phyloP scores from a whole-genome alignment of 768 basidiomycete genomes.

The Mycena alexandri region DNA sequence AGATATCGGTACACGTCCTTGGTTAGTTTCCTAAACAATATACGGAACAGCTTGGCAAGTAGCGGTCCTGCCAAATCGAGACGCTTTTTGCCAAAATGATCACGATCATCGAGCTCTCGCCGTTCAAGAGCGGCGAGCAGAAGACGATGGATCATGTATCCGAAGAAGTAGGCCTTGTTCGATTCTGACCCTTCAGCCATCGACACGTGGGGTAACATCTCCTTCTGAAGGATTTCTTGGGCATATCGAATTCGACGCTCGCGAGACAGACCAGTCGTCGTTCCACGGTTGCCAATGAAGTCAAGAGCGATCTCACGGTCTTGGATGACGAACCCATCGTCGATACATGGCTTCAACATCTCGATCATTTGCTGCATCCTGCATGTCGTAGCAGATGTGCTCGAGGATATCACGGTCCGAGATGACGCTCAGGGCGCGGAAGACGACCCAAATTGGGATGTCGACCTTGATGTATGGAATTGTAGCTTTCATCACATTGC shows the following conservation, averaged over 20 bases:
- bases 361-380: conserved; percentile 97
- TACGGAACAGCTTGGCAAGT: conserved; percentile 96
- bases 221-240: conserved; percentile 97
- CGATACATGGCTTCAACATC: conserved; percentile 98
- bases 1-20: conserved; percentile 97
- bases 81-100: conserved; percentile 99
- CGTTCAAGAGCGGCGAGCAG: conserved; percentile 94
- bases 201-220: conserved; percentile 97
- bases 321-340: conserved; percentile 98
- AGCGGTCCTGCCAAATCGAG: conserved; percentile 96
- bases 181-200: conserved; percentile 96
- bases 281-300: conserved; percentile 98
- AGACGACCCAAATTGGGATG: conserved; percentile 99
- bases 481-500: conserved; percentile 95
- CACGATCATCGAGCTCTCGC: conserved; percentile 97
- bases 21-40: conserved; percentile 96
- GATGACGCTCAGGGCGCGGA: conserved; percentile 96
- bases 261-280: conserved; percentile 90
- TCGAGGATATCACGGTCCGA: conserved; percentile 98
- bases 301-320: conserved; percentile 97
- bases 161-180: conserved; percentile 99
- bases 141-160: conserved; percentile 98
- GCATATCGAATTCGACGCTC: conserved; percentile 96
- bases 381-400: conserved; percentile 98
- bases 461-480: conserved; percentile 99